Evolutionary conservation across 495 filamentous ascomycete genomes (phyloP), one percentile per base, ranked within the genome.

Genomic region (Cladorrhinum samala): DNA sequence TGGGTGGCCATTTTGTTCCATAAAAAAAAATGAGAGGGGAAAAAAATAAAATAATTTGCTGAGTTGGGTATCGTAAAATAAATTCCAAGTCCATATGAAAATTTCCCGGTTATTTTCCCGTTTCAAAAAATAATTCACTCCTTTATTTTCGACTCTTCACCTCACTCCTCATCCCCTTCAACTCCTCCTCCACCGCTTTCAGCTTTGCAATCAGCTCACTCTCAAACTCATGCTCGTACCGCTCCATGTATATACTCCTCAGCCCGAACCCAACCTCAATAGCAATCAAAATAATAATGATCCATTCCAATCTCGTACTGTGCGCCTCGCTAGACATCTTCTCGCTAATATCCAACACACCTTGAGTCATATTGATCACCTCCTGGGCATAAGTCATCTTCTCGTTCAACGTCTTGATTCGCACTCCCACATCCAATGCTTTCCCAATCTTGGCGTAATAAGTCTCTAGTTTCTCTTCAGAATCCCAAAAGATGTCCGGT

Each of bases 341-440:
- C 51, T 94, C 77, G 18, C 95, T 73, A n/a, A 96, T 91, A 56
- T 83, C 88, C 11, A 93, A 88, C 65, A 96, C 96, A 53, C 95
- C 87, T 52, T 94, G 78, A 14, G 96, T 73, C 11, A 97, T 91
- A 55, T 77, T 87, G 9, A 93, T 92, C 61, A 96, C 96, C 64
- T 96, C 93, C 61, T 90, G 88, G 1, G 91, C 93, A 72, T 97
- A 97, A 62, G 95, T 92, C 82, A 98, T 91, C 74, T 92, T 94
- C 73, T 91, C 88, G 68, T 98, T 98, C 59, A 97, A 70, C 19
- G 87, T 82, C 60, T 88, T 88, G 74, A 98, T 96, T 36, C 93
- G 80, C 33, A 91, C 86, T n/a, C 88, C 85, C 13, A 95, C 90
- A 70, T 96, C 94, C 50, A 98, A 76, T 1, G 91, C 87, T 47